These are phyloP conservation scores for Draba incana DNA, from an alignment of 345 rosid species.

Conservation along the genomic window DNA sequence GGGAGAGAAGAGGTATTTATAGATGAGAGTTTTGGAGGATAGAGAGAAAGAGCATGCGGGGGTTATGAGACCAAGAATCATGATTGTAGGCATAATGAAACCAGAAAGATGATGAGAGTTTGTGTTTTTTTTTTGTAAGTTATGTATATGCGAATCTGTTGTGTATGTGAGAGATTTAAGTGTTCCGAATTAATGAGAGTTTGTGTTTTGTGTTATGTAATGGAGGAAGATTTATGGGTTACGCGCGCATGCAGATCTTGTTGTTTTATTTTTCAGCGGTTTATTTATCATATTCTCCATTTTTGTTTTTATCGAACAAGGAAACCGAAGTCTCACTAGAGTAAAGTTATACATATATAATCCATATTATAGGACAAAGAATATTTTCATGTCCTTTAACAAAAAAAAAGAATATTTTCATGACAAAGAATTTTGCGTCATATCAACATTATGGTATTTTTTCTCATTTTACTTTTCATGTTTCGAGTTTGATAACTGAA, in stretches of 20 bases:
- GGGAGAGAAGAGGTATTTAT: conserved; percentile 43
- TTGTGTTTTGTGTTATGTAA: conserved; percentile 27
- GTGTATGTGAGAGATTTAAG: conserved; percentile 15
- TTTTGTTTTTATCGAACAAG: neutral
- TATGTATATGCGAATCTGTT: conserved; percentile 31
- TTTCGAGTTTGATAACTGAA: too few species aligned
- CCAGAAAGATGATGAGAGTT: conserved; percentile 62
- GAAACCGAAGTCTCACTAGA: too few species aligned
- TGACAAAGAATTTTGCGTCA: too few species aligned
- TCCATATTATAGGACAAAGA: too few species aligned
- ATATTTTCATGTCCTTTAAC: too few species aligned
- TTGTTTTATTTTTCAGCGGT: conserved; percentile 1
- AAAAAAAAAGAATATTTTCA: too few species aligned
- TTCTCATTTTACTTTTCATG: too few species aligned
- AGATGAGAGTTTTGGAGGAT: conserved; percentile 45
- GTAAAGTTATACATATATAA: too few species aligned
- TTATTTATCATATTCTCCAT: neutral
- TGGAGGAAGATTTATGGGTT: conserved; percentile 50
- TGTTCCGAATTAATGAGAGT: neutral
- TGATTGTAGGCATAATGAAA: conserved; percentile 93
- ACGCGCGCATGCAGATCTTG: conserved; percentile 59
- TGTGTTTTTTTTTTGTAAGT: conserved; percentile 28
- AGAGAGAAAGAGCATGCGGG: conserved; percentile 85
- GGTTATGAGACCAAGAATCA: conserved; percentile 97
- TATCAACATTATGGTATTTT: too few species aligned